Evolutionary conservation across 371 early-diverging fungal genomes (phyloP).

Genomic region (Lichtheimia corymbifera): DNA sequence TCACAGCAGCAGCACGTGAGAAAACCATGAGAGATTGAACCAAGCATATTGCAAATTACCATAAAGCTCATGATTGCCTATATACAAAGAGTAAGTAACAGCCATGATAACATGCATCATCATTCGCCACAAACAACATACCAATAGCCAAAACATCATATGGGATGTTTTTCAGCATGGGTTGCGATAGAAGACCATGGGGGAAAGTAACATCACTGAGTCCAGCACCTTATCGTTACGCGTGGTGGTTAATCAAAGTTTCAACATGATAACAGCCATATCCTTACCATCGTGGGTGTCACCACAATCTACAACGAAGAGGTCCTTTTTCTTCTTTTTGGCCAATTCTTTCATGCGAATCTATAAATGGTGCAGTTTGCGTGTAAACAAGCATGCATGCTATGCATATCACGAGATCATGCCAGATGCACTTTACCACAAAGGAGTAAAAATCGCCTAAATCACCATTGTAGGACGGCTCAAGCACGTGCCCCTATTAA

Average conservation of each 20-base stretch:
- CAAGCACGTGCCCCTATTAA: conserved; percentile 39
- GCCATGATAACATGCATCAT: neutral
- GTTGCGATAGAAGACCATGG: conserved; percentile 43
- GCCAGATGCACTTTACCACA: conserved; percentile 18
- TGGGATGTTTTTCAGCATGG: conserved; percentile 47
- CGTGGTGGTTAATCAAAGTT: neutral
- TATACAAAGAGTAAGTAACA: neutral
- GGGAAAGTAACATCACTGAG: conserved; percentile 49
- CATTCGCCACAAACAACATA: conserved; percentile 4
- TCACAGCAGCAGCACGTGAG: neutral
- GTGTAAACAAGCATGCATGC: neutral
- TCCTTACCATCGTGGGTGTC: conserved; percentile 51
- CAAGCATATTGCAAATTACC: conserved; percentile 11
- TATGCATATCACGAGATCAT: neutral
- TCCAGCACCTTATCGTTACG: conserved; percentile 34
- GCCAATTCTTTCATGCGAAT: conserved; percentile 53
- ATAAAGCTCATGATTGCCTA: conserved; percentile 67
- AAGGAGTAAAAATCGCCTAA: conserved; percentile 62
- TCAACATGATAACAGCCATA: neutral
- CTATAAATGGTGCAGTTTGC: conserved; percentile 2
- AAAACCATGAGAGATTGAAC: too few relatives aligned
- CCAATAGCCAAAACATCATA: conserved; percentile 52
- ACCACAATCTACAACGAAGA: conserved; percentile 62
- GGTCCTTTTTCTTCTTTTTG: conserved; percentile 41
- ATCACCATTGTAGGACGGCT: conserved; percentile 50